Evolutionary conservation across 129 eudicot genomes (phyloP).

Genomic region (Saussurea involucrata): DNA sequence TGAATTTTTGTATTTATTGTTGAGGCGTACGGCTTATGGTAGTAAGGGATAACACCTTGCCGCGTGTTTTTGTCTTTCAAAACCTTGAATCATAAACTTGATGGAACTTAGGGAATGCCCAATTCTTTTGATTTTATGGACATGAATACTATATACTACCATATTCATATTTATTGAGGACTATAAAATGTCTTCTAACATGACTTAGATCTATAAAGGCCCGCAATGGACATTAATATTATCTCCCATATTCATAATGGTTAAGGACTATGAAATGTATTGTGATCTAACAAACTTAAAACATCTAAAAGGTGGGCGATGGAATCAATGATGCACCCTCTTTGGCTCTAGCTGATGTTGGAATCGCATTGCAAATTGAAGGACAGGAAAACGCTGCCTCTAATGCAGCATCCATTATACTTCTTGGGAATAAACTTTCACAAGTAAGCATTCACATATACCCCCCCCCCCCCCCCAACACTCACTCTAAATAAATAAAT

Average conservation of each 20-base stretch:
- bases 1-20: too few relatives aligned
- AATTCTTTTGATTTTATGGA: neutral
- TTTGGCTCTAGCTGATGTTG: constrained; percentile 95
- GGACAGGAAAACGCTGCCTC: constrained; percentile 97
- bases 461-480: neutral
- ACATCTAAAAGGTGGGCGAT: constrained; percentile 71
- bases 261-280: neutral
- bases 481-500: neutral
- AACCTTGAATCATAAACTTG: neutral
- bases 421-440: constrained; percentile 83
- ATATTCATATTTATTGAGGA: neutral
- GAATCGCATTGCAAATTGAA: constrained; percentile 84
- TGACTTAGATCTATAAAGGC: neutral
- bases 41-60: too few relatives aligned
- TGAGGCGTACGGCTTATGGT: too few relatives aligned
- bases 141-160: neutral
- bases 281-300: neutral
- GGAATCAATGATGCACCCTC: constrained; percentile 98
- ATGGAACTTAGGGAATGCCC: neutral
- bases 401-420: constrained; percentile 93
- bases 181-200: neutral
- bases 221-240: neutral
- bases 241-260: neutral
- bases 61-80: neutral
- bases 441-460: constrained; percentile 44